phyloP scores from a whole-genome alignment of 2,329 filamentous ascomycete genomes.

The Xylaria sp. region DNA sequence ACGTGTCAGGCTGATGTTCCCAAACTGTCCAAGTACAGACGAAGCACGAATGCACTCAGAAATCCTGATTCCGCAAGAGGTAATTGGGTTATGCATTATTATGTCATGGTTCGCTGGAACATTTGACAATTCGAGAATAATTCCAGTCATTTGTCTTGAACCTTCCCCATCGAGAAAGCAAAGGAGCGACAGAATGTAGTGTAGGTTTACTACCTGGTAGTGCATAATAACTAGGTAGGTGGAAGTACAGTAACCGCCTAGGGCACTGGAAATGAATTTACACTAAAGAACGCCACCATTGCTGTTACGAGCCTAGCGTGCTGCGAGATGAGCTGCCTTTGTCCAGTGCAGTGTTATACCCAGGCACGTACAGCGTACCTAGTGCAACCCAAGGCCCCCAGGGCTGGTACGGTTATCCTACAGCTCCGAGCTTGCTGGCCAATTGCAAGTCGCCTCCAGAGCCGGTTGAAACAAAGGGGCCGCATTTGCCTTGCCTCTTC shows the following conservation, averaged over 20 bases:
- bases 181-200: conserved; percentile 23
- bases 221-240: too few species aligned
- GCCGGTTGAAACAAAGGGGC: conserved; percentile 37
- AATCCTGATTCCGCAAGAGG: conserved; percentile 22
- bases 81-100: conserved; percentile 20
- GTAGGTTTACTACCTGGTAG: too few species aligned
- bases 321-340: conserved; percentile 34
- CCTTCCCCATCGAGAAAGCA: conserved; percentile 20
- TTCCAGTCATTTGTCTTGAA: conserved; percentile 27
- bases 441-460: conserved; percentile 35
- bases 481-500: conserved; percentile 15
- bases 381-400: conserved; percentile 34
- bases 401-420: conserved; percentile 46
- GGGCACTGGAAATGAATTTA: conserved; percentile 35
- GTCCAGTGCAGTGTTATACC: conserved; percentile 11
- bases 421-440: conserved; percentile 35
- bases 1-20: conserved; percentile 9
- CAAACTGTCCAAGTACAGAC: conserved; percentile 4
- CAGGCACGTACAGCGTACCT: conserved; percentile 1
- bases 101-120: conserved; percentile 17
- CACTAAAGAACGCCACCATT: conserved; percentile 37
- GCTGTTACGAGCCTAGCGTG: conserved; percentile 27
- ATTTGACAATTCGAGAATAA: conserved; percentile 28
- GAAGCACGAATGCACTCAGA: conserved; percentile 15
- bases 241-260: conserved; percentile 32